A percentile compares a stretch with the other conserved stretches of the same genome.
These are phyloP conservation scores for Penicillium aurantiogriseum DNA, from an alignment of 2,329 filamentous ascomycete genomes.

Conservation along the genomic window DNA sequence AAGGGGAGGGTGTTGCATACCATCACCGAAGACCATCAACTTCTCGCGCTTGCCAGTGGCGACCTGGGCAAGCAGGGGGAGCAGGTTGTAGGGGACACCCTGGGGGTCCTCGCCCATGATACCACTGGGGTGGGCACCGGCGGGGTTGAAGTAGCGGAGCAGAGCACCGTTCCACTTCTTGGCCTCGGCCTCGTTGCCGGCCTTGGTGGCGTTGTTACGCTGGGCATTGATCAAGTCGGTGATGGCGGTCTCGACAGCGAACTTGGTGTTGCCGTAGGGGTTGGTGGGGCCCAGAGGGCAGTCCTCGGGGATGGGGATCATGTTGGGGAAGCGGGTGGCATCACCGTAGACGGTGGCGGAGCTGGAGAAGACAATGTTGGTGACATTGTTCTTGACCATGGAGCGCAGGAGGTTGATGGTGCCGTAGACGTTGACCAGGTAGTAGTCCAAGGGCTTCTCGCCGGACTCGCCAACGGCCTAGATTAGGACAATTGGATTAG, in stretches of 20 bases:
- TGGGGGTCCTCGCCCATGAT: conserved; percentile 98
- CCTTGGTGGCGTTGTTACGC: conserved; percentile 77
- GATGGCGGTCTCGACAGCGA: conserved; percentile 86
- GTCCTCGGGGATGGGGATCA: conserved; percentile 97
- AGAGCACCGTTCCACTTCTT: conserved; percentile 91
- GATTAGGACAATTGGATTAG: conserved; percentile 1
- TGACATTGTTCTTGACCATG: conserved; percentile 87
- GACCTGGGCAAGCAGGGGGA: conserved; percentile 91
- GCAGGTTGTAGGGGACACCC: conserved; percentile 91
- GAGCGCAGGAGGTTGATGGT: conserved; percentile 80
- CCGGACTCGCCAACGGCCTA: conserved; percentile 93
- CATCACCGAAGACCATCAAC: conserved; percentile 89
- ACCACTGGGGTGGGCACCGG: conserved; percentile 87
- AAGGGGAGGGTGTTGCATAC: conserved; percentile 51
- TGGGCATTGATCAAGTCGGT: conserved; percentile 86
- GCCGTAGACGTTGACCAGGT: conserved; percentile 92
- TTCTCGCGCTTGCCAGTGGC: conserved; percentile 94
- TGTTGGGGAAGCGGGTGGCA: conserved; percentile 90
- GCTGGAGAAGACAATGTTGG: conserved; percentile 97
- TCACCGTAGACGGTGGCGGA: conserved; percentile 98
- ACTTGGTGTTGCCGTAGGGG: conserved; percentile 96
- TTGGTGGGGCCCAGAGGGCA: conserved; percentile 97
- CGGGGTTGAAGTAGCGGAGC: conserved; percentile 96
- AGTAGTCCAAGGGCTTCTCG: conserved; percentile 95
- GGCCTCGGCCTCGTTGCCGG: conserved; percentile 64